A percentile compares a stretch with the other conserved stretches of the same genome.
Conservation (phyloP, 2,329 filamentous ascomycete species). For the Botrytis medusae region DNA sequence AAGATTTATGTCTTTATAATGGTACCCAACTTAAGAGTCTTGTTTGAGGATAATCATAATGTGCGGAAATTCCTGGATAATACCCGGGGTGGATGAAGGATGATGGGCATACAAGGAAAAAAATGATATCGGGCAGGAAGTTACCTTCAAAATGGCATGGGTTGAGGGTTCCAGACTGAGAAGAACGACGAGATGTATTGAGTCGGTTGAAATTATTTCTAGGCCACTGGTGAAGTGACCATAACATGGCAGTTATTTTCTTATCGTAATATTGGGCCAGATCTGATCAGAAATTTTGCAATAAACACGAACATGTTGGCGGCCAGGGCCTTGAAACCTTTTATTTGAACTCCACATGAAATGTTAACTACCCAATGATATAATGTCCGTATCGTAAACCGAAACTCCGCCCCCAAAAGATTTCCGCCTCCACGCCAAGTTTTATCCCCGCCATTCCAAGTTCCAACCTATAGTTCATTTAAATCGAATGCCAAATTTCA, state of each 20-base stretch:
- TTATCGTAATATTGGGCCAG: background rate
- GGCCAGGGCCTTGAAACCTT: background rate
- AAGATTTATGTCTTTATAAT: background rate
- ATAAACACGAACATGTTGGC: background rate
- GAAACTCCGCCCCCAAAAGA: conserved; percentile 8
- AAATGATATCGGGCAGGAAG: background rate
- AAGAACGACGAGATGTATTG: background rate
- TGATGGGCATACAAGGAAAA: background rate
- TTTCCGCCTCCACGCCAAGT: background rate
- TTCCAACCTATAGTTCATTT: background rate
- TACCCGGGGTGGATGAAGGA: background rate
- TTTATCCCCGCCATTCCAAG: background rate
- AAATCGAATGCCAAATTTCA: background rate
- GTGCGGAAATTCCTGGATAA: background rate
- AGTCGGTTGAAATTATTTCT: background rate
- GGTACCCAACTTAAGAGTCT: background rate
- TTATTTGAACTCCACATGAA: background rate
- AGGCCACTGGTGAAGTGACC: background rate
- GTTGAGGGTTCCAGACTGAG: background rate
- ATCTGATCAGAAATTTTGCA: background rate
- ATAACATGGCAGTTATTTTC: background rate
- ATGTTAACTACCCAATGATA: background rate
- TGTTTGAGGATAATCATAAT: background rate
- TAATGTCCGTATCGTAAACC: conserved; percentile 2
- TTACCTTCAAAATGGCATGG: background rate